Base-by-base conservation (phyloP, 164 flowering plant species). In the Euptelea pleiosperma region DNA sequence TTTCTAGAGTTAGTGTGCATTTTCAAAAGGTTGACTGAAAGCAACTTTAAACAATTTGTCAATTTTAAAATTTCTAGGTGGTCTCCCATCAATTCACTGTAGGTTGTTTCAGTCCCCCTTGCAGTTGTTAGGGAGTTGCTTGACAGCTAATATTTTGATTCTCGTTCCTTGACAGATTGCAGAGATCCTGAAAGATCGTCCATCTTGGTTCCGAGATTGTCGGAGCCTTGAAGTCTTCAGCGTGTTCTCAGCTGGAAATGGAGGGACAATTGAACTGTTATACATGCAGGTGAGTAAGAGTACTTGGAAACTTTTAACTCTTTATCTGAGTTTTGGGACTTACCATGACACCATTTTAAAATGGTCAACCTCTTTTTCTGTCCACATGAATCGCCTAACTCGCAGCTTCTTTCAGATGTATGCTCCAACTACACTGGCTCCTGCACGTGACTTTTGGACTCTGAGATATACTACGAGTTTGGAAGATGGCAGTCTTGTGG, bases 401-500 rank as follows among this genome's bases (percentile, higher is more conserved):
- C 6, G 19, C 8, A 37, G 21, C 46, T 59, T 21, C 26, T 74
- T 73, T 57, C 81, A 91, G 96, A 73, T 77, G 70, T 89, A 82
- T 80, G 93, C 98, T 53, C 96, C 98, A 40, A 87, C 95, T 40
- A 87, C 93, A 43, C 60, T 89, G 63, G 98, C 95, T 67, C 87
- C 95, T 35, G 96, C 98, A 35, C 82, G 96, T 29, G 98, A 89
- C 70, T 85, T 92, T 56, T 92, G 98, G 96, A 92, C 96, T 22
- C 73, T 92, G 47, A 76, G 98, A 81, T 92, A 85, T 70, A 83
- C 95, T 26, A 87, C 85, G 11, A 80, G 60, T 68, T 75, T 92
- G 63, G 95, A 92, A 26, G 87, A 87, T 60, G 96, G 95, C 68
- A 87, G 95, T 69, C 71, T 92, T 28, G 98, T 92, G 91, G 98